Conservation (phyloP, 768 basidiomycete genomes). For the Lactifluus pinguis region DNA sequence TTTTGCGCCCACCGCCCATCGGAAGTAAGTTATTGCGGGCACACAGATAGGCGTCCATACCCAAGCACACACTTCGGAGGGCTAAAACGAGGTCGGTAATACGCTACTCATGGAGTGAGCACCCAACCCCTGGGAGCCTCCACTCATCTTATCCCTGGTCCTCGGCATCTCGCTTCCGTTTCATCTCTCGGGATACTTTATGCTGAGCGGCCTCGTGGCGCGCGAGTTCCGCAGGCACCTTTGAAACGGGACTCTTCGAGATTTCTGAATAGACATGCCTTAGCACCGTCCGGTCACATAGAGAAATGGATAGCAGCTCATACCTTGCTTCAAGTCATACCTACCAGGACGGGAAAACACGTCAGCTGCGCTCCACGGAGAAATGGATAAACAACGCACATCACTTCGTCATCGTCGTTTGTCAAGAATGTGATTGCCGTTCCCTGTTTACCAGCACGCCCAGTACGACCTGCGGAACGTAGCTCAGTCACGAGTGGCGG, state of each 20-base stretch:
- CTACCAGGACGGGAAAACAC: slow-evolving; percentile 30
- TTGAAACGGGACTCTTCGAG: slow-evolving; percentile 87
- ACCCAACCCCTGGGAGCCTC: not conserved
- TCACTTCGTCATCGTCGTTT: slow-evolving; percentile 94
- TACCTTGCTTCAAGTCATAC: slow-evolving; percentile 91
- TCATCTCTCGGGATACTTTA: slow-evolving; percentile 89
- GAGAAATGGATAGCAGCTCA: slow-evolving; percentile 26
- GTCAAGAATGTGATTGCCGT: slow-evolving; percentile 92
- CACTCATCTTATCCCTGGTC: slow-evolving; percentile 34
- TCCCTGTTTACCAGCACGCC: slow-evolving; percentile 94
- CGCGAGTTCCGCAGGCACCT: slow-evolving; percentile 79
- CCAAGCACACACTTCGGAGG: not conserved
- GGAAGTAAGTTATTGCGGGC: not conserved
- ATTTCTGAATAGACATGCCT: slow-evolving; percentile 50
- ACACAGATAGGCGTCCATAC: not conserved
- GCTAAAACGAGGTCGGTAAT: not conserved
- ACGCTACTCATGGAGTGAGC: not conserved
- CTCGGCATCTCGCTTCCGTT: slow-evolving; percentile 81
- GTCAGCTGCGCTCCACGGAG: slow-evolving; percentile 3
- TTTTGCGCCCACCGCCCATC: not conserved
- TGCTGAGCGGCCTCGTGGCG: slow-evolving; percentile 90
- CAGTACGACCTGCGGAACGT: slow-evolving; percentile 70
- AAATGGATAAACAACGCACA: slow-evolving; percentile 35
- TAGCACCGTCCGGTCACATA: not conserved
- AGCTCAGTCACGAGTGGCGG: not conserved